Conservation (phyloP, 1,139 yeast genomes). For the Hyphopichia wangnamkhiaoensis region DNA sequence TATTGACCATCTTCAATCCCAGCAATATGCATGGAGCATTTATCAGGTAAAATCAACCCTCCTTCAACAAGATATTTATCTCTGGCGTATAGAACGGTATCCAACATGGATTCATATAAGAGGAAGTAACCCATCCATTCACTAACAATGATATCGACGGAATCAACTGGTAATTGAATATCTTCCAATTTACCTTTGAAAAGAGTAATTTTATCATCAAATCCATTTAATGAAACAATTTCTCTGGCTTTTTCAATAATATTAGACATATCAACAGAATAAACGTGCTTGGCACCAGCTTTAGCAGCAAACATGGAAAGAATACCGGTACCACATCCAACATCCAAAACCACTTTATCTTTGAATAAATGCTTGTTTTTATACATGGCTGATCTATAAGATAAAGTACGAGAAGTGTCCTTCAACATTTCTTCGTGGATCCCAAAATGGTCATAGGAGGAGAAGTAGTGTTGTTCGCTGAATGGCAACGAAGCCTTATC, state of each 20-base stretch:
- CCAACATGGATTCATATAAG: conserved; percentile 96
- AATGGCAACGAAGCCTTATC: conserved; percentile 55
- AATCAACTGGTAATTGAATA: conserved; percentile 69
- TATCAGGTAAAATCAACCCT: conserved; percentile 94
- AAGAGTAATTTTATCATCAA: conserved; percentile 82
- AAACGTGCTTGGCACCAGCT: conserved; percentile 96
- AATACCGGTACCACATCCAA: conserved; percentile 98
- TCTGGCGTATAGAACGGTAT: conserved; percentile 92
- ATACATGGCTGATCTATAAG: conserved; percentile 90
- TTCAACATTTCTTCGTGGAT: conserved; percentile 99
- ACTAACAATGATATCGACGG: conserved; percentile 92
- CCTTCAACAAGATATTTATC: conserved; percentile 85
- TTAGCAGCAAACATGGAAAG: conserved; percentile 97
- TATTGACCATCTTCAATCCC: conserved; percentile 95
- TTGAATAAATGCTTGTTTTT: conserved; percentile 88
- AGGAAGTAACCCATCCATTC: conserved; percentile 99
- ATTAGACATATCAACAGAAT: conserved; percentile 96
- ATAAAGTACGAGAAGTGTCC: conserved; percentile 88
- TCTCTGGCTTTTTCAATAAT: conserved; percentile 93
- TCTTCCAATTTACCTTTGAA: conserved; percentile 95
- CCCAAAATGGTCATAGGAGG: conserved; percentile 94
- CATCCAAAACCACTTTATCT: conserved; percentile 94
- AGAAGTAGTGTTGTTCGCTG: conserved; percentile 88
- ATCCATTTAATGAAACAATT: conserved; percentile 82
- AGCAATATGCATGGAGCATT: conserved; percentile 86